A percentile compares a stretch with the other conserved stretches of the same genome.
Evolutionary conservation across 2,329 filamentous ascomycete genomes (phyloP).

Genomic region (Cordyceps cicadae): DNA sequence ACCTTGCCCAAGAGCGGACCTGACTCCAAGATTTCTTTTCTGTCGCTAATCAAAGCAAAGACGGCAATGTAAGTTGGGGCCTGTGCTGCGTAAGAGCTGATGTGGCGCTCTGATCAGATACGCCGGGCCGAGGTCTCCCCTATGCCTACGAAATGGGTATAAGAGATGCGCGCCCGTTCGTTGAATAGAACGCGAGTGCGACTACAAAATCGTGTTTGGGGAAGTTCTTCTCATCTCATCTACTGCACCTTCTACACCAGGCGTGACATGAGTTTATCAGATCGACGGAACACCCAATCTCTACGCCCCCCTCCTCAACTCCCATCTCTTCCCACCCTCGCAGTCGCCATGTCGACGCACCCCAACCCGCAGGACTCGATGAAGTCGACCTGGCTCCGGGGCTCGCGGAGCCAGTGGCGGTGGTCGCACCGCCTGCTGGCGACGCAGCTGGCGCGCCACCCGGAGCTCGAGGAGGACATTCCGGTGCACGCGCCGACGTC

Average conservation of each 20-base stretch:
- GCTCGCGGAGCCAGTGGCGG: slow-evolving; percentile 21
- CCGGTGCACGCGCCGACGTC: slow-evolving; percentile 30
- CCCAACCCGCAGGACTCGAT: slow-evolving; percentile 22
- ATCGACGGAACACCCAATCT: not conserved
- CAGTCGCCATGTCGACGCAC: not conserved
- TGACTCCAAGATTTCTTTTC: not conserved
- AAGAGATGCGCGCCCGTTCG: no score
- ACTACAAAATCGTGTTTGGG: no score
- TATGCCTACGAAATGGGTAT: not conserved
- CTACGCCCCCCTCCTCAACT: not conserved
- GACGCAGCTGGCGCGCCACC: slow-evolving; percentile 14
- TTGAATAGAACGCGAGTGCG: no score
- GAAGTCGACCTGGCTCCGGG: slow-evolving; percentile 27
- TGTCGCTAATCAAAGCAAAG: no score
- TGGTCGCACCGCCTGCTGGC: slow-evolving; percentile 22
- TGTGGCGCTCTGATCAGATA: not conserved
- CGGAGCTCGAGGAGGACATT: slow-evolving; percentile 19
- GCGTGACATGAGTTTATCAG: not conserved
- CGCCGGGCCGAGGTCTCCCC: not conserved
- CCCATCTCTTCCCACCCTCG: not conserved
- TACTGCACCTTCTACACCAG: no score
- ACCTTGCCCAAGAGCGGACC: not conserved
- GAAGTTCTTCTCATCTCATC: no score
- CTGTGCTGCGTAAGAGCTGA: no score
- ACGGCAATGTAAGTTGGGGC: no score